Evolutionary conservation across 495 filamentous ascomycete genomes (phyloP), one percentile per base, ranked within the genome.

Genomic region (Annulohypoxylon stygium): DNA sequence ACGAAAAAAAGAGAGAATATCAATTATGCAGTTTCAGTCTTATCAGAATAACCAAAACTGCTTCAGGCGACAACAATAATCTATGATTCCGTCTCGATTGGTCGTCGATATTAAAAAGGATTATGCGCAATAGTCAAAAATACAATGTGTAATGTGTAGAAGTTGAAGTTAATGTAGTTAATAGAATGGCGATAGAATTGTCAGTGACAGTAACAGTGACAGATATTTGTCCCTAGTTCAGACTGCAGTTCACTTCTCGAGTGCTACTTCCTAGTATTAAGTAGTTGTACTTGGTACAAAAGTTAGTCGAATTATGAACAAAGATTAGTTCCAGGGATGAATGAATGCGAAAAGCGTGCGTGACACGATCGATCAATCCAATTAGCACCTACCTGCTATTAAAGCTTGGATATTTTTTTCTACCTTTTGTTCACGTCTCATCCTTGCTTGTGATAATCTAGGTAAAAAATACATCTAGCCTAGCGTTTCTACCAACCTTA

Each of bases 261-360:
- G 20, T 23, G 20, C 20, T 23, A 23, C 20, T 23, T 23, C 20
- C 20, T 23, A 23, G 20, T 23, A 23, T 23, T 23, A 23, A 30
- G 5, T 30, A 30, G 30, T 30, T 30, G 30, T 30, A 30, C 30
- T 30, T 6, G 3, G 30, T 66, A 61, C 69, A 74, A 61, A 45
- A 45, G 37, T 69, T 61, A 45, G 60, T 64, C 43, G 47, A 74
- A 66, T 70, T 74, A 67, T 70, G 64, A 74, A 75, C 67, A 71
- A 71, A 75, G 72, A 70, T 67, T 53, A 63, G 45, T 69, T 54
- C 60, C 60, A 75, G 72, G 72, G 72, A 75, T 75, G 67, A 75
- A 71, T 71, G 71, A 75, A 71, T 71, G 71, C 70, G 70, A 69
- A 70, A 70, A 74, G 65, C 54, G 65, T 65, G 59, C 65, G 70